These are phyloP conservation scores for Ustilago tritici DNA, from an alignment of 1,284 basidiomycete genomes.

Conservation along the genomic window DNA sequence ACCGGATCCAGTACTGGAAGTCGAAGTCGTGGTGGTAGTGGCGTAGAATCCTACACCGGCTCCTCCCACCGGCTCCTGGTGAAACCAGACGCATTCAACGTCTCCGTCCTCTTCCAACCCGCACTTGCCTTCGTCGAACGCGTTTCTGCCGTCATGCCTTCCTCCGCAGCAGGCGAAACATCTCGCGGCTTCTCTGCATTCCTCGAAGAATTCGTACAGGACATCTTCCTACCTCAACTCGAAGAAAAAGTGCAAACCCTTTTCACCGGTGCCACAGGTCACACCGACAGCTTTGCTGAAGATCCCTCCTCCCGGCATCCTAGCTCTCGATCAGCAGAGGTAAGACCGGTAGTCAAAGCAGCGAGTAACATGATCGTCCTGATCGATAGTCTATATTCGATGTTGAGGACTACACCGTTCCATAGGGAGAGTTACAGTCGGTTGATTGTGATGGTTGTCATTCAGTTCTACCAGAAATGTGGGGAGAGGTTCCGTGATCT, in stretches of 20 bases:
- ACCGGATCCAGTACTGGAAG: neutral
- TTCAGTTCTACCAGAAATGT: conserved; percentile 95
- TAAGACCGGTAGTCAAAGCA: conserved; percentile 84
- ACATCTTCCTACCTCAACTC: conserved; percentile 91
- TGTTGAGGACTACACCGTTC: conserved; percentile 94
- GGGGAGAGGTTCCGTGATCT: conserved; percentile 86
- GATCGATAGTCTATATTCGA: conserved; percentile 90
- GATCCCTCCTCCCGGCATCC: conserved; percentile 38
- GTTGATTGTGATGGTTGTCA: conserved; percentile 93
- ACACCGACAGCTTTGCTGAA: conserved; percentile 77
- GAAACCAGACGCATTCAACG: conserved; percentile 92
- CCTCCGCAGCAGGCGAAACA: conserved; percentile 56
- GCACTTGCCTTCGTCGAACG: conserved; percentile 87
- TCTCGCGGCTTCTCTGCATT: conserved; percentile 78
- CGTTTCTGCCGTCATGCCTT: conserved; percentile 66
- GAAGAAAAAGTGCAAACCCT: conserved; percentile 83
- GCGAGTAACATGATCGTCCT: conserved; percentile 87
- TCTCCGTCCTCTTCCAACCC: conserved; percentile 91
- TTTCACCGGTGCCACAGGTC: conserved; percentile 48
- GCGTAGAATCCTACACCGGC: conserved; percentile 26
- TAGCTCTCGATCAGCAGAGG: conserved; percentile 54
- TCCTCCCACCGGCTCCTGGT: conserved; percentile 88
- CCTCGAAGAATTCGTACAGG: conserved; percentile 92
- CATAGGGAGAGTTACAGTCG: conserved; percentile 86
- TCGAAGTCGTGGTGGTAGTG: conserved; percentile 6